Evolutionary conservation across 768 basidiomycete species (phyloP), one percentile per base, ranked within the genome.

Genomic region (Trametes maxima): DNA sequence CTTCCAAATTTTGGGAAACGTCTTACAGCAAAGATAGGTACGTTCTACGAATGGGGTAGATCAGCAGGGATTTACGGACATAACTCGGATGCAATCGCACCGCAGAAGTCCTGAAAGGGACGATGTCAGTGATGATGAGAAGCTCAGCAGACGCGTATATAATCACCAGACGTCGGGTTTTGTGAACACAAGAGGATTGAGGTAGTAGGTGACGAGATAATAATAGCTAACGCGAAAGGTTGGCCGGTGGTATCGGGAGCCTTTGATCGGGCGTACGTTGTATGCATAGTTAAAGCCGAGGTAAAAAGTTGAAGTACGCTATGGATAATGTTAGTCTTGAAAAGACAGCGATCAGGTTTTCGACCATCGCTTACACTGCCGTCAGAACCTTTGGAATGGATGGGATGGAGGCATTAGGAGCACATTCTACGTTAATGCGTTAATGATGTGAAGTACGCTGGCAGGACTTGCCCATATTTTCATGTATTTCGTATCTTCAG

Each of bases 171-270:
- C 52, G 22, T 54, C 52, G 6, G 13, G 21, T 40, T 43, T 54
- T 25, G n/a, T 16, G 40, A 54, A 54, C 0, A 54, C 52, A 1
- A 11, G 16, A 22, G 40, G 39, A 17, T 54, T 28, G 24, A 54
- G n/a, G 40, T 54, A 54, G 40, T 54, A 54, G 6, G 40, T 54
- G 40, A 54, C 40, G 2, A 54, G 52, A 17, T 54, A 54, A 22
- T 54, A 54, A 14, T 54, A 54, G 52, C 52, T 54, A 24, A 16
- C 3, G 25, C 14, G 11, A 16, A 13, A 24, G 19, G 19, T 24
- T 19, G 28, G 6, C 19, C 21, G 1, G 11, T 16, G 40, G 10
- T 8, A 22, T 6, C 3, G 14, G 13, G n/a, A 17, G 2, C 21
- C 16, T 16, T 24, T 13, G 1, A 7, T 3, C 3, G 24, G 17